These are phyloP conservation scores for Euphorbia celastroides DNA, from an alignment of 441 rosid species.

Conservation along the genomic window DNA sequence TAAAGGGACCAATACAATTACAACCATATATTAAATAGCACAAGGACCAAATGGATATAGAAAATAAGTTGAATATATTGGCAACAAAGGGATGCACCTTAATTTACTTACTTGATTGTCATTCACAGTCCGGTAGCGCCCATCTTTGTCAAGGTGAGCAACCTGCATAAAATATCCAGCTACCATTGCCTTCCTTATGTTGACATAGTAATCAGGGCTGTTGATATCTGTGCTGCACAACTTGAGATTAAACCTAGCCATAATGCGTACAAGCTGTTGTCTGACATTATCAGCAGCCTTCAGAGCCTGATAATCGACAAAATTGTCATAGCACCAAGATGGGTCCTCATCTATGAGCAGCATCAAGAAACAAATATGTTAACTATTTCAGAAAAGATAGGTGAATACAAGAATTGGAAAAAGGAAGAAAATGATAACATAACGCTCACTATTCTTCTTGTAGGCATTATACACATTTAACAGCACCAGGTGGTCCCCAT, in stretches of 20 bases:
- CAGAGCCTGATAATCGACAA: slow-evolving; percentile 72
- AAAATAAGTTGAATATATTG: no score
- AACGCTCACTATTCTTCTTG: slow-evolving; percentile 78
- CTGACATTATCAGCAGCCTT: slow-evolving; percentile 94
- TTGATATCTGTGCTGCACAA: slow-evolving; percentile 89
- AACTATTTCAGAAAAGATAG: no score
- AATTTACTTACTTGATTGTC: slow-evolving; percentile 68
- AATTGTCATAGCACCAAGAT: slow-evolving; percentile 94
- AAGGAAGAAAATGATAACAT: background rate
- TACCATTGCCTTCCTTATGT: slow-evolving; percentile 76
- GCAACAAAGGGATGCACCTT: background rate
- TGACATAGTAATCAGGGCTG: slow-evolving; percentile 86
- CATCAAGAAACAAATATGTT: background rate
- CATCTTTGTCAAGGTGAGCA: slow-evolving; percentile 84
- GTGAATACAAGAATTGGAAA: background rate
- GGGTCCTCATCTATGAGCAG: slow-evolving; percentile 69
- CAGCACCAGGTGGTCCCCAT: slow-evolving; percentile 96
- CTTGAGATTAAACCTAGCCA: slow-evolving; percentile 83
- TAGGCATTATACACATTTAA: slow-evolving; percentile 94
- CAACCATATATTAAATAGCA: no score
- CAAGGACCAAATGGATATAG: no score
- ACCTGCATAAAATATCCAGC: slow-evolving; percentile 98
- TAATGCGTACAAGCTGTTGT: slow-evolving; percentile 91
- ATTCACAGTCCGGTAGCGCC: slow-evolving; percentile 88
- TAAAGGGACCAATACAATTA: no score